Percentiles rank a stretch among this genome's conserved stretches.
Evolutionary conservation across 2,329 filamentous ascomycete genomes (phyloP).

Genomic region (Lasiodiplodia citricola): DNA sequence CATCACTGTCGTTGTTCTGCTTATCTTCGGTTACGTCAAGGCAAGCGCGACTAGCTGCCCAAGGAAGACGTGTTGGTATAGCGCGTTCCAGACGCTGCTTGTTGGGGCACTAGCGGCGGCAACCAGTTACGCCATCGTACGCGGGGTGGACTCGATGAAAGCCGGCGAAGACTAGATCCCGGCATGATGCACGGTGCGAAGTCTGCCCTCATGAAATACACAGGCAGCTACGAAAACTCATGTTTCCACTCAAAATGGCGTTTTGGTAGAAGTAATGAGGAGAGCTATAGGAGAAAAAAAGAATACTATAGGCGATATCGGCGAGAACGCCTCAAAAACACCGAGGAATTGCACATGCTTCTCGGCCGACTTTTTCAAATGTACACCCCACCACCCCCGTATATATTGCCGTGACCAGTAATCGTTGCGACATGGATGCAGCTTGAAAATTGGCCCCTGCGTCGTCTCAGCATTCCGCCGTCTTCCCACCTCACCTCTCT

Average conservation of each 20-base stretch:
- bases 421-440: background rate
- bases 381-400: background rate
- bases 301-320: background rate
- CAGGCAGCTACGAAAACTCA: background rate
- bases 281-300: too few relatives aligned
- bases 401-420: background rate
- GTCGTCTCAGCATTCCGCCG: conserved; percentile 3
- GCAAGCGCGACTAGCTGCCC: conserved; percentile 31
- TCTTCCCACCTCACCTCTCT: background rate
- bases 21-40: conserved; percentile 59
- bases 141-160: conserved; percentile 25
- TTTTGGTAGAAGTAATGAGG: background rate
- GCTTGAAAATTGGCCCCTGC: background rate
- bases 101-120: conserved; percentile 26
- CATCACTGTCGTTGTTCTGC: conserved; percentile 56
- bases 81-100: conserved; percentile 23
- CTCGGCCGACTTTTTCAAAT: background rate
- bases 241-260: background rate
- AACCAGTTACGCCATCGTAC: conserved; percentile 26
- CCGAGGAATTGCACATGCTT: background rate
- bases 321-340: background rate
- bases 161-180: background rate
- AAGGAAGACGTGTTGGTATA: conserved; percentile 14
- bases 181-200: too few relatives aligned
- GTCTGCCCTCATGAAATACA: background rate